These are phyloP conservation scores for Pythium dissimile DNA, from an alignment of 352 stramenopile species.

Conservation along the genomic window DNA sequence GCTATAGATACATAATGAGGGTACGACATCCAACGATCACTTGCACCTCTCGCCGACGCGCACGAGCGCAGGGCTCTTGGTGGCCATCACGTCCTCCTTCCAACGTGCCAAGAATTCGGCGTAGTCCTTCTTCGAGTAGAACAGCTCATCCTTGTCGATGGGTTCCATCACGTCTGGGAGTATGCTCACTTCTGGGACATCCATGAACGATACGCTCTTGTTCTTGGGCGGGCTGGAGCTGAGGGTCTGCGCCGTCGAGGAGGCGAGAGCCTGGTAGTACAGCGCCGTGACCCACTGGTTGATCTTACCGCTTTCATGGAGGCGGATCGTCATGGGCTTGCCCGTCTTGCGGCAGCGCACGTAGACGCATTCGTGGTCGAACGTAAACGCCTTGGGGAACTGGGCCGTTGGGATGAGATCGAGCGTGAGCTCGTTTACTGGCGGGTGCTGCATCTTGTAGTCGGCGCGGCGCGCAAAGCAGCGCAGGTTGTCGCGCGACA, in stretches of 20 bases:
- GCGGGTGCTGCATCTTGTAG: conserved; percentile 25
- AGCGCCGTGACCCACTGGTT: conserved; percentile 30
- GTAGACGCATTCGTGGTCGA: conserved; percentile 28
- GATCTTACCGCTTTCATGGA: conserved; percentile 27
- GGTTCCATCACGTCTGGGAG: conserved; percentile 15
- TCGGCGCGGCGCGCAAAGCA: conserved; percentile 26
- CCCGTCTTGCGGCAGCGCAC: conserved; percentile 16
- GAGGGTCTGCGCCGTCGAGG: not conserved
- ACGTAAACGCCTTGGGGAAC: conserved; percentile 23
- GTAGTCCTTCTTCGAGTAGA: conserved; percentile 31
- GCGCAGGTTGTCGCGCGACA: conserved; percentile 18
- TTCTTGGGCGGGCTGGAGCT: conserved; percentile 9
- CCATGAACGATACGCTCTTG: conserved; percentile 29
- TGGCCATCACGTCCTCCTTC: conserved; percentile 21
- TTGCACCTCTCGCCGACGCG: conserved; percentile 25
- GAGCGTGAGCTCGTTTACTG: conserved; percentile 20
- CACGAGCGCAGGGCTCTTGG: conserved; percentile 19
- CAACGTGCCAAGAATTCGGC: conserved; percentile 24
- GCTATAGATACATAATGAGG: conserved; percentile 17
- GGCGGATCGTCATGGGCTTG: conserved; percentile 20
- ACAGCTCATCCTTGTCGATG: conserved; percentile 27
- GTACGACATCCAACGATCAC: conserved; percentile 5
- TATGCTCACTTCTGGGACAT: conserved; percentile 23
- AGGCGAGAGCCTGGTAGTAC: conserved; percentile 24
- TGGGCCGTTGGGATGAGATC: conserved; percentile 16